Evolutionary conservation across 495 filamentous ascomycete genomes (phyloP).

Genomic region (Xylaria venustula): DNA sequence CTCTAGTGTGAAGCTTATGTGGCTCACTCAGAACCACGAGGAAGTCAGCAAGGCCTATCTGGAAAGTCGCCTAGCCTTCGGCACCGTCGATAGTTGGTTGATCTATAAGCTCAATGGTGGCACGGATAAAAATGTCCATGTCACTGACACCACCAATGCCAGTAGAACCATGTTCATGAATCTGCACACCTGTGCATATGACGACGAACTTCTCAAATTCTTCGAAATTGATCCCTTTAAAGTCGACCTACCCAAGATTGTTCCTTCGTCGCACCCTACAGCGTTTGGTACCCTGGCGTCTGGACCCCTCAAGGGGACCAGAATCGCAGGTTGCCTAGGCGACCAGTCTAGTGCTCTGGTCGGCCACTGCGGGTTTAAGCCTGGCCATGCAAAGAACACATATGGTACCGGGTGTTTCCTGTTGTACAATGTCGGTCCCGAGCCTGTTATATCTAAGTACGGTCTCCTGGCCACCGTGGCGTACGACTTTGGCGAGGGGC

Average conservation of each 20-base stretch:
- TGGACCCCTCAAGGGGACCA: conserved; percentile 70
- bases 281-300: conserved; percentile 68
- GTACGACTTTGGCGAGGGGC: conserved; percentile 72
- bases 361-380: conserved; percentile 85
- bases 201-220: conserved; percentile 76
- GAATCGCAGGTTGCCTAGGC: conserved; percentile 83
- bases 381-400: conserved; percentile 91
- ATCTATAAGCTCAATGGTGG: conserved; percentile 89
- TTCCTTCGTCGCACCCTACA: conserved; percentile 76
- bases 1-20: conserved; percentile 83
- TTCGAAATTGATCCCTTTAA: conserved; percentile 77
- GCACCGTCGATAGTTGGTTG: conserved; percentile 93
- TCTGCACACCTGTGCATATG: conserved; percentile 80
- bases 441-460: conserved; percentile 87
- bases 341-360: conserved; percentile 93
- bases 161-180: conserved; percentile 98
- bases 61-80: conserved; percentile 77
- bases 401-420: conserved; percentile 97
- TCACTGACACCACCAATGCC: conserved; percentile 91
- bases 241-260: conserved; percentile 77
- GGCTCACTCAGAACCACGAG: conserved; percentile 74
- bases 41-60: conserved; percentile 76
- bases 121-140: conserved; percentile 59
- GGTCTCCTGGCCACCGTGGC: conserved; percentile 87
- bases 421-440: conserved; percentile 87